Base-by-base conservation (phyloP, 1,284 basidiomycete genomes). In the Trichosporon sp. region DNA sequence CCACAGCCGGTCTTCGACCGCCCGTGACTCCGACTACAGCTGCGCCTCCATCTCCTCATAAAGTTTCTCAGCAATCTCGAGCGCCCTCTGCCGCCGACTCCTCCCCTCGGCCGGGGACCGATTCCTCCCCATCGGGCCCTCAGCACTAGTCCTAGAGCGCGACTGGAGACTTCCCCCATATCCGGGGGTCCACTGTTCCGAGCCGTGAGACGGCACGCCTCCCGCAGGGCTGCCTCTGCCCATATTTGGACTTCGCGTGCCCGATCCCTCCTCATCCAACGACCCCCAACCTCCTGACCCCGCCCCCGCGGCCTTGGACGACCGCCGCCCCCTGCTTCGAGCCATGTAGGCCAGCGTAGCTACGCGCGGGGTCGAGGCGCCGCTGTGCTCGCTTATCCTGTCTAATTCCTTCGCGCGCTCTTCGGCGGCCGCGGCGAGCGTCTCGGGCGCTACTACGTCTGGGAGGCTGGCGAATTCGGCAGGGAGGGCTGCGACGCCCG, bases 1-100 rank as follows among this genome's bases (percentile, higher is more conserved):
- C n/a, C n/a, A n/a, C n/a, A n/a, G n/a, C n/a, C n/a, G n/a, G n/a
- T n/a, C n/a, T n/a, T n/a, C n/a, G n/a, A n/a, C n/a, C n/a, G n/a
- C n/a, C n/a, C n/a, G n/a, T n/a, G n/a, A n/a, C n/a, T n/a, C n/a
- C n/a, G 34, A 23, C 33, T 62, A 67, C 16, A 67, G 37, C 49
- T 67, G 66, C 44, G 60, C 61, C 64, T 68, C 67, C 59, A 68
- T 63, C 60, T 68, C 67, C 59, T 68, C 67, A 36, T 68, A 68
- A 40, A 68, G 59, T 44, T 56, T 56, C 60, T 68, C 64, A 9
- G 67, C 67, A 32, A 68, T 59, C 44, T 65, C 64, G 32, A 61
- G 49, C 16, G 64, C 64, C n/a, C 57, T 36, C 34, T 65, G 57
- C 31, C 60, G 59, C 2, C 67, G 56, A 23, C 31, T 25, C 10